Percentiles rank a stretch among this genome's conserved stretches.
Conservation (phyloP, 345 rosid genomes). For the Eucalyptus virginea region DNA sequence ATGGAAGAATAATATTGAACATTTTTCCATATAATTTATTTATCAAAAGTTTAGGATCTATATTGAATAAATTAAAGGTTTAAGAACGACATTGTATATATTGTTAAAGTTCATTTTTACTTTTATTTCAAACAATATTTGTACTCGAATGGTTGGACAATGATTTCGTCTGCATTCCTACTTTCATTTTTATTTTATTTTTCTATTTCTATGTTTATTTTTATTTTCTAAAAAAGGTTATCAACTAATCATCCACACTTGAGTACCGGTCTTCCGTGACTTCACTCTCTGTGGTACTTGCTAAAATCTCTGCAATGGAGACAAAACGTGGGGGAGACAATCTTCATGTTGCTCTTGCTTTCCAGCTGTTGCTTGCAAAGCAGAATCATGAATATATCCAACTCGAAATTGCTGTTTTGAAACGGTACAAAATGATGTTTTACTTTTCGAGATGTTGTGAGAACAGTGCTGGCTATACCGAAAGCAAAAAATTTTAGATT, state of each 20-base stretch:
- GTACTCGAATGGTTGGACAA: not conserved
- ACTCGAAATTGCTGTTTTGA: not conserved
- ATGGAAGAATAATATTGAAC: not conserved
- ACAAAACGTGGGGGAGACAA: not conserved
- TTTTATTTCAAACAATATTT: too few relatives aligned
- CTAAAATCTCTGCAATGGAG: not conserved
- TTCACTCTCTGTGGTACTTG: not conserved
- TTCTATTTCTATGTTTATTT: not conserved
- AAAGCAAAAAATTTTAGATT: too few relatives aligned
- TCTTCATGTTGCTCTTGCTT: not conserved
- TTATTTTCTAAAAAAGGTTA: not conserved
- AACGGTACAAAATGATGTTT: not conserved
- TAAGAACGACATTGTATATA: fast-evolving
- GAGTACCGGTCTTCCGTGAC: not conserved
- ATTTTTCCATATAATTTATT: not conserved
- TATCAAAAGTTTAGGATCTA: not conserved
- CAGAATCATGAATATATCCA: not conserved
- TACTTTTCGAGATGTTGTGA: not conserved
- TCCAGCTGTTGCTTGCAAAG: not conserved
- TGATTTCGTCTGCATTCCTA: not conserved
- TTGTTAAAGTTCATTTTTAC: not conserved
- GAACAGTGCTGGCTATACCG: not conserved
- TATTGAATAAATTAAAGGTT: not conserved
- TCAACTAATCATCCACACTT: not conserved
- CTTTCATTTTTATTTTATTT: not conserved